Evolutionary conservation across 202 grass and related monocot genomes (phyloP).

Genomic region (Zoysia matrella): DNA sequence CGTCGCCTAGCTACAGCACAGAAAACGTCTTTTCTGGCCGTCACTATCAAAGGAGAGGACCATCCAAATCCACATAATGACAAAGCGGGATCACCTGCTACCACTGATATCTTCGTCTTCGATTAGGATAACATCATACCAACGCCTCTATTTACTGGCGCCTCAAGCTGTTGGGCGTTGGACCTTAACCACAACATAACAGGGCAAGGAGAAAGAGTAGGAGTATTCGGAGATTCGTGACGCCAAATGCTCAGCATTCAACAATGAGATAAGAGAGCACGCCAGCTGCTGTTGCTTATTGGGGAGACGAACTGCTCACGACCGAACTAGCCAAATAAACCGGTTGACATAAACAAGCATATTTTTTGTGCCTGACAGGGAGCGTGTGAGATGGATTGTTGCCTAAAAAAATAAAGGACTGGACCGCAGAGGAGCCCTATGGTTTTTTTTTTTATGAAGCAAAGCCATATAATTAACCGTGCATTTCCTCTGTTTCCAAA

Average conservation of each 20-base stretch:
- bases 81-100: not conserved
- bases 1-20: not conserved
- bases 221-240: not conserved
- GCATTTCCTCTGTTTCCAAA: too few species aligned
- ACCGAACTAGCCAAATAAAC: not conserved
- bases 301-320: not conserved
- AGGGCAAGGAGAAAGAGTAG: not conserved
- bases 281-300: not conserved
- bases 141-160: not conserved
- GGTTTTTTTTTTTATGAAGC: too few species aligned
- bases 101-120: not conserved
- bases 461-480: too few species aligned
- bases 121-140: not conserved
- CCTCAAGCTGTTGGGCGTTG: slow-evolving; percentile 5
- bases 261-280: not conserved
- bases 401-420: too few species aligned
- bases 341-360: not conserved
- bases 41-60: not conserved
- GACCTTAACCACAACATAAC: not conserved
- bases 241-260: not conserved
- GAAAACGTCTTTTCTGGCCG: not conserved
- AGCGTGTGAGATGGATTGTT: not conserved
- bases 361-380: slow-evolving; percentile 14
- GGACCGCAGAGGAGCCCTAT: too few species aligned
- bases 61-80: not conserved